phyloP scores from a whole-genome alignment of 352 stramenopile genomes.

The Aphanomyces astaci region DNA sequence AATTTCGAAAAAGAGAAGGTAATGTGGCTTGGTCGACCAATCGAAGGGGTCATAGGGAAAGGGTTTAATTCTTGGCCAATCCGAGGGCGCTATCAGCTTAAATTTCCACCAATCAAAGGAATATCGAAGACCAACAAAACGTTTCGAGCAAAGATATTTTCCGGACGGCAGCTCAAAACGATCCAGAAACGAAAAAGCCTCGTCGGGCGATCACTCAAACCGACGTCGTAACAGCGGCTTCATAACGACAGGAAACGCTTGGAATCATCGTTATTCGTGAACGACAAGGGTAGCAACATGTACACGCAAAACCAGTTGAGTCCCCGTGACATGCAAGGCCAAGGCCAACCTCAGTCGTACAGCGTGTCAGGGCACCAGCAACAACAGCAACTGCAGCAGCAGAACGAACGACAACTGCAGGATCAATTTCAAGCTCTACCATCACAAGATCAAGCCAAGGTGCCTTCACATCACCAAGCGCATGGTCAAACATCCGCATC shows the following conservation, averaged over 20 bases:
- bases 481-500: not conserved
- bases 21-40: not conserved
- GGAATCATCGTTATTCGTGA: not conserved
- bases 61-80: not conserved
- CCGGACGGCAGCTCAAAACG: constrained; percentile 9
- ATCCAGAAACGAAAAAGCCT: constrained; percentile 24
- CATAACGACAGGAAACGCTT: constrained; percentile 19
- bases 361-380: not conserved
- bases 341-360: not conserved
- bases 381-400: not conserved
- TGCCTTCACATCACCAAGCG: not conserved
- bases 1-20: constrained; percentile 23
- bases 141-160: constrained; percentile 12
- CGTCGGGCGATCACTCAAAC: constrained; percentile 9
- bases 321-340: not conserved
- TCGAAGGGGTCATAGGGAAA: not conserved
- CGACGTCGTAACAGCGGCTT: constrained; percentile 11
- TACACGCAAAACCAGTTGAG: constrained; percentile 12
- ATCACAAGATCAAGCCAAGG: not conserved
- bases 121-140: not conserved
- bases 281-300: constrained; percentile 3
- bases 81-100: not conserved
- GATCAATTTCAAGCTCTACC: not conserved
- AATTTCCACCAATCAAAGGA: constrained; percentile 14
- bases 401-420: not conserved